These are phyloP conservation scores for Fusarium beomiforme DNA, from an alignment of 2,329 filamentous ascomycete genomes.

Conservation along the genomic window DNA sequence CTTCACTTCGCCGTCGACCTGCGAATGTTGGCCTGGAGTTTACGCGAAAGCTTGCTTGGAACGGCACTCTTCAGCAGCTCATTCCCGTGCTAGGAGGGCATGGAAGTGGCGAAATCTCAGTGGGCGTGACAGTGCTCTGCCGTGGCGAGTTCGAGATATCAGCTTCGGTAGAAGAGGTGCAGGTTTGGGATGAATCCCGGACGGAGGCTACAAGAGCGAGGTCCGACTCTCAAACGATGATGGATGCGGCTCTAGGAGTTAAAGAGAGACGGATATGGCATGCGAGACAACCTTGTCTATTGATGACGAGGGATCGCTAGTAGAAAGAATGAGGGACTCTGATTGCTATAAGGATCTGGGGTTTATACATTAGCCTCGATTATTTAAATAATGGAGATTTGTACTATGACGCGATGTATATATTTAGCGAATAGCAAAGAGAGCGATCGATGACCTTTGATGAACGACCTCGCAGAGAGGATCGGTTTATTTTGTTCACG, in stretches of 20 bases:
- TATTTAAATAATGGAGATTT: constrained; percentile 13
- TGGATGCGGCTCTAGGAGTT: constrained; percentile 67
- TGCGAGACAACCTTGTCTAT: constrained; percentile 64
- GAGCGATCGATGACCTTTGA: constrained; percentile 13
- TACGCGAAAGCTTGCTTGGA: constrained; percentile 84
- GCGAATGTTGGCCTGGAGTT: constrained; percentile 80
- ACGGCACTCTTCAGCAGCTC: constrained; percentile 81
- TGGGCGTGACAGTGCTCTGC: constrained; percentile 80
- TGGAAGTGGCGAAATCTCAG: constrained; percentile 65
- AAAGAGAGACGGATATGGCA: constrained; percentile 74
- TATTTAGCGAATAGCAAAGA: constrained; percentile 17
- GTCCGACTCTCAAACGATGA: constrained; percentile 65
- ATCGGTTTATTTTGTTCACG: neutral
- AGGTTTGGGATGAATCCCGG: constrained; percentile 57
- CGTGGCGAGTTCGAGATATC: constrained; percentile 85
- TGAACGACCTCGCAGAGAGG: neutral
- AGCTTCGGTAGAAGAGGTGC: constrained; percentile 83
- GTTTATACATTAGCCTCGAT: constrained; percentile 1
- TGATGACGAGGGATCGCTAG: constrained; percentile 62
- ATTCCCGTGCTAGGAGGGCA: constrained; percentile 71
- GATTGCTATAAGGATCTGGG: neutral
- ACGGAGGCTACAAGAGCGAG: constrained; percentile 49
- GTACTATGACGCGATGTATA: constrained; percentile 17
- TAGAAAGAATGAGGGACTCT: constrained; percentile 21
- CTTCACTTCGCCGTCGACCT: constrained; percentile 78